These are phyloP conservation scores for Cladosporium velox DNA, from an alignment of 2,329 filamentous ascomycete species.

Conservation along the genomic window DNA sequence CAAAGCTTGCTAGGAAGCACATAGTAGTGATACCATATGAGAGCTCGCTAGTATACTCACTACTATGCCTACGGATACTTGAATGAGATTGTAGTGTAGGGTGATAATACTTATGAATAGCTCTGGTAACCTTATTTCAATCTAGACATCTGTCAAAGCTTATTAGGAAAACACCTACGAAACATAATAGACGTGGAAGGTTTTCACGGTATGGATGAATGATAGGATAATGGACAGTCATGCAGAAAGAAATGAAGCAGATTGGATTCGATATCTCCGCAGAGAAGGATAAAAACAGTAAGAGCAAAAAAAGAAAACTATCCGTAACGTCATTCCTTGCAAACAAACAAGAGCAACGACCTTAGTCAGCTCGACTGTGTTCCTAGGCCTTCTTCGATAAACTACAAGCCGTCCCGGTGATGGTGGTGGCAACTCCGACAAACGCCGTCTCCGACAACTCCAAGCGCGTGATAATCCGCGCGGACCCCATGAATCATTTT, in stretches of 20 bases:
- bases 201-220: not conserved
- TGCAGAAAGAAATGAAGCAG: not conserved
- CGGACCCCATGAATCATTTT: not conserved
- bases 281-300: not conserved
- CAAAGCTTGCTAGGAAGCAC: too few relatives aligned
- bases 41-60: not conserved
- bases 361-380: slow-evolving; percentile 5
- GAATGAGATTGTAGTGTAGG: too few relatives aligned
- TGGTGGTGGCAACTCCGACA: slow-evolving; percentile 2
- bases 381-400: not conserved
- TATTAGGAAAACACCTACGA: too few relatives aligned
- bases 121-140: too few relatives aligned
- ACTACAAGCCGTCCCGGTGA: slow-evolving; percentile 5
- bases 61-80: not conserved
- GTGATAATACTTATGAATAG: too few relatives aligned
- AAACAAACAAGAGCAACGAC: not conserved
- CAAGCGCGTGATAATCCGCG: not conserved
- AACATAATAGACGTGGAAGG: not conserved
- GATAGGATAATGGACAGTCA: not conserved
- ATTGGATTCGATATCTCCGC: not conserved
- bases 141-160: too few relatives aligned
- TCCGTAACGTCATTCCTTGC: slow-evolving; percentile 14
- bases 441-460: slow-evolving; percentile 12
- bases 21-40: too few relatives aligned
- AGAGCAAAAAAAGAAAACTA: not conserved